A percentile compares a stretch with the other conserved stretches of the same genome.
Conservation (phyloP, 345 rosid genomes). For the Murraya paniculata region DNA sequence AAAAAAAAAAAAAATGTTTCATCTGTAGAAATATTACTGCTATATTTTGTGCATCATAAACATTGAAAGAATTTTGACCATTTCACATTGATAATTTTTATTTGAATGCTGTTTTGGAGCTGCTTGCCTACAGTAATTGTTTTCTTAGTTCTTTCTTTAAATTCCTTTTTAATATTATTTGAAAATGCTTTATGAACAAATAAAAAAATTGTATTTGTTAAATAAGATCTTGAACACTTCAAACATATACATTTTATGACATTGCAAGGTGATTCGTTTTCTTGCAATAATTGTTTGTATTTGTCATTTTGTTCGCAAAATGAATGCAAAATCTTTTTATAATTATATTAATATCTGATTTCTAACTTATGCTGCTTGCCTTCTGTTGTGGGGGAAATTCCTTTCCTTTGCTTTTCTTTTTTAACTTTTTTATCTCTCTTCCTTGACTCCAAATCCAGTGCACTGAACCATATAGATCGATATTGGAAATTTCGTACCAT, state of each 20-base stretch:
- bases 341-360: background rate
- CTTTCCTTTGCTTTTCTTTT: background rate
- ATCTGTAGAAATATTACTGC: background rate
- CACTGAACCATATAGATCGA: background rate
- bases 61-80: background rate
- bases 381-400: background rate
- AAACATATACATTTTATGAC: background rate
- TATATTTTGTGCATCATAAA: background rate
- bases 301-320: background rate
- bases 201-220: background rate
- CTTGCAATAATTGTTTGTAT: background rate
- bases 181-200: background rate
- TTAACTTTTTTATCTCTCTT: background rate
- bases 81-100: background rate
- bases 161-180: background rate
- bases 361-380: background rate
- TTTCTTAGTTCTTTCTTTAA: background rate
- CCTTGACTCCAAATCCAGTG: background rate
- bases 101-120: background rate
- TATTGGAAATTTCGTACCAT: background rate
- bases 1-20: background rate
- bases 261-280: background rate
- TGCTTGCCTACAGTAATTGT: background rate
- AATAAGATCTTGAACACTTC: background rate
- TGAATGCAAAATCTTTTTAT: background rate